Evolutionary conservation across 2,329 filamentous ascomycete genomes (phyloP).

Genomic region (Byssoonygena ceratinophila): DNA sequence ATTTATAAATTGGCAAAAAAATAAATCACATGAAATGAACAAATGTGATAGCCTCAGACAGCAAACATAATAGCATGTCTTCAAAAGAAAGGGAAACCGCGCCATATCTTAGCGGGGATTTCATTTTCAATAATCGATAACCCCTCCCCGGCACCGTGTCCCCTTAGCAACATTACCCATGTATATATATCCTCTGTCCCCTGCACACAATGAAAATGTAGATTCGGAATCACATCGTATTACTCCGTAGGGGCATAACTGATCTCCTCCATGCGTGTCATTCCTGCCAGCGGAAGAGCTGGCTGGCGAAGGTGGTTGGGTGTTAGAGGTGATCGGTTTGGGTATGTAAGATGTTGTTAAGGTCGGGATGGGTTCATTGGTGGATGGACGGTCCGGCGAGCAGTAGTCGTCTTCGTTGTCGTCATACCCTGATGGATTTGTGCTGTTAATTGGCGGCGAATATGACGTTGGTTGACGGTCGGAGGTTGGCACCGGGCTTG

Average conservation of each 20-base stretch:
- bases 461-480: background rate
- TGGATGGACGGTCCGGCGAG: background rate
- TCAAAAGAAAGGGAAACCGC: no score
- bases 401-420: background rate
- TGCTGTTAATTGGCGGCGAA: background rate
- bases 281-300: background rate
- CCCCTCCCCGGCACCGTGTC: conserved; percentile 10
- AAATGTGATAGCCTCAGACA: background rate
- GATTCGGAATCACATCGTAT: conserved; percentile 13
- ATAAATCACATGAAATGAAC: background rate
- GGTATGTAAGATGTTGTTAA: background rate
- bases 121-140: background rate
- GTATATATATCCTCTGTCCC: conserved; percentile 4
- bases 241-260: conserved; percentile 6
- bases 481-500: background rate
- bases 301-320: background rate
- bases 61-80: no score
- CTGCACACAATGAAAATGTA: conserved; percentile 14
- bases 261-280: background rate
- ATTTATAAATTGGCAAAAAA: background rate
- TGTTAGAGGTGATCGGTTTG: background rate
- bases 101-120: background rate
- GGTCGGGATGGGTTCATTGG: background rate
- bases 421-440: background rate
- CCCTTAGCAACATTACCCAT: conserved; percentile 14